A percentile compares a stretch with the other conserved stretches of the same genome.
phyloP scores from a whole-genome alignment of 1,284 basidiomycete species.

The Puccinia novopanici region DNA sequence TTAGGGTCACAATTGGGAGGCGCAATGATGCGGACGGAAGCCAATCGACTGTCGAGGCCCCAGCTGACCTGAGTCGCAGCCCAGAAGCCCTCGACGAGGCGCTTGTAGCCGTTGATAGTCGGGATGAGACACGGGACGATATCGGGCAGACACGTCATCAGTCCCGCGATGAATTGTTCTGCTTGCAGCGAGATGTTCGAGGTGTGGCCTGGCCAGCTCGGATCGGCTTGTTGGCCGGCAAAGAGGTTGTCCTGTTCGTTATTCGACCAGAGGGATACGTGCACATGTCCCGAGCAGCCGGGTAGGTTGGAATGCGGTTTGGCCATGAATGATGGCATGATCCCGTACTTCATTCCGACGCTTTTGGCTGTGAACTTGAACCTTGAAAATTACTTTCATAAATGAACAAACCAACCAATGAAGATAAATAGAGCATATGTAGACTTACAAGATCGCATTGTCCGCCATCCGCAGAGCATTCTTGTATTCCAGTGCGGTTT shows the following conservation, averaged over 20 bases:
- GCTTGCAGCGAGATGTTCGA: slow-evolving; percentile 77
- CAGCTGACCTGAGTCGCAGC: slow-evolving; percentile 45
- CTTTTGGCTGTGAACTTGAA: slow-evolving; percentile 94
- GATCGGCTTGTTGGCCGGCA: slow-evolving; percentile 63
- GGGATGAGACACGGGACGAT: slow-evolving; percentile 60
- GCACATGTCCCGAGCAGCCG: slow-evolving; percentile 71
- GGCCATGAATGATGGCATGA: slow-evolving; percentile 96
- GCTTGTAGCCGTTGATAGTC: slow-evolving; percentile 80
- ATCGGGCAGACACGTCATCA: slow-evolving; percentile 84
- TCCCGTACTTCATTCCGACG: slow-evolving; percentile 80
- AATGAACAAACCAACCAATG: background rate
- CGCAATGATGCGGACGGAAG: slow-evolving; percentile 43
- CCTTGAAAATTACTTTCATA: background rate
- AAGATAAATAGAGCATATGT: background rate
- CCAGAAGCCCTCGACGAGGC: slow-evolving; percentile 75
- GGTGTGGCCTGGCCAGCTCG: slow-evolving; percentile 64
- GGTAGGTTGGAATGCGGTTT: slow-evolving; percentile 64
- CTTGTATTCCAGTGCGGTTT: slow-evolving; percentile 90
- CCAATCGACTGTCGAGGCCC: slow-evolving; percentile 49
- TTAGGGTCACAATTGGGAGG: slow-evolving; percentile 44
- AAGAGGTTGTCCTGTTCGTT: slow-evolving; percentile 75
- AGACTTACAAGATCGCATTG: slow-evolving; percentile 73
- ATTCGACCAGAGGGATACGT: slow-evolving; percentile 77
- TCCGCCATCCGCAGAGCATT: slow-evolving; percentile 84
- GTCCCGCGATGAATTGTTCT: slow-evolving; percentile 90